Conservation (phyloP, 345 rosid species). For the Clausena lansium region DNA sequence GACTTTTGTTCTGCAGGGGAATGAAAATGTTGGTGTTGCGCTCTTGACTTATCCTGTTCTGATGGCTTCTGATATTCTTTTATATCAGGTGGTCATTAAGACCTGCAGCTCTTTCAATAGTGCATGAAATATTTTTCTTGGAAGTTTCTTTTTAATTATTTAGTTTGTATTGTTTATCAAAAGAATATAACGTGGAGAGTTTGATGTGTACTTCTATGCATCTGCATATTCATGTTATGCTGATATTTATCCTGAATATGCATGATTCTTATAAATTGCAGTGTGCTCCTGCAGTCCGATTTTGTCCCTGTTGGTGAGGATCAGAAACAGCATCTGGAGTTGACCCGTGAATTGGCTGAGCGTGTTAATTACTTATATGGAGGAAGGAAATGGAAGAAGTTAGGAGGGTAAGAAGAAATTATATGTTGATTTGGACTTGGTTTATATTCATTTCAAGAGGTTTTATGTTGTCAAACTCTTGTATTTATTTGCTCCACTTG, state of each 20-base stretch:
- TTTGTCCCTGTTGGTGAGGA: constrained; percentile 96
- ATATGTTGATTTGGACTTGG: constrained; percentile 5
- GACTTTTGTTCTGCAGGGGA: constrained; percentile 53
- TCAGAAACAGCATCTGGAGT: constrained; percentile 94
- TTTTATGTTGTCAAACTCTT: neutral
- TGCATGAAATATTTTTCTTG: neutral
- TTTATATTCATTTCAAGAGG: constrained; percentile 5
- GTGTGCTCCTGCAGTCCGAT: constrained; percentile 71
- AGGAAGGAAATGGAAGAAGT: constrained; percentile 94
- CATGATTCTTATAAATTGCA: constrained; percentile 41
- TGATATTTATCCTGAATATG: constrained; percentile 25
- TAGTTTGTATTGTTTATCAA: neutral
- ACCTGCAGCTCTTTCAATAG: constrained; percentile 7
- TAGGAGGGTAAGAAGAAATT: constrained; percentile 68
- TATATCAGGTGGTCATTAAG: constrained; percentile 67
- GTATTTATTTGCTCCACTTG: neutral
- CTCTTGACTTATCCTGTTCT: constrained; percentile 85
- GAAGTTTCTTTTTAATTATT: neutral
- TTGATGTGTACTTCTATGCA: constrained; percentile 9
- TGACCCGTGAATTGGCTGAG: constrained; percentile 84
- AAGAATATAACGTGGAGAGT: neutral
- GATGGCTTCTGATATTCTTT: constrained; percentile 91
- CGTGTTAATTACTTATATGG: constrained; percentile 81
- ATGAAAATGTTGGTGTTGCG: constrained; percentile 75
- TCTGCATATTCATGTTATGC: constrained; percentile 12